Evolutionary conservation across 2,329 filamentous ascomycete genomes (phyloP).

Genomic region (Penicillium sp.): DNA sequence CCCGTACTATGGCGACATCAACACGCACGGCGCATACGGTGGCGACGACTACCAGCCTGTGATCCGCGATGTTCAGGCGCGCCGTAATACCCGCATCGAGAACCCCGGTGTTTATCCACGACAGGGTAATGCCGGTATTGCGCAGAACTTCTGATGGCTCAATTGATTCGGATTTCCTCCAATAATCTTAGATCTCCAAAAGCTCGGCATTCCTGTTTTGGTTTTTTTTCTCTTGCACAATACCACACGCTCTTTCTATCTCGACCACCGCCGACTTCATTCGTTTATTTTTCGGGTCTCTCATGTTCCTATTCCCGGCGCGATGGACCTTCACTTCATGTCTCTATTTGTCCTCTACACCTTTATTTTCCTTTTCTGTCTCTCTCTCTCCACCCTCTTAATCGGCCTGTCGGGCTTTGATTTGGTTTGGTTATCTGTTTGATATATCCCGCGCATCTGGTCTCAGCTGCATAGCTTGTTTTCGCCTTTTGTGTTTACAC

Average conservation of each 20-base stretch:
- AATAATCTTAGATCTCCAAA: constrained; percentile 11
- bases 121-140: constrained; percentile 86
- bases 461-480: constrained; percentile 19
- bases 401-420: constrained; percentile 9
- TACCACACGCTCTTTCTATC: constrained; percentile 11
- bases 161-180: constrained; percentile 26
- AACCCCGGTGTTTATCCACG: constrained; percentile 85
- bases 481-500: constrained; percentile 4
- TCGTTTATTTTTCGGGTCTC: constrained; percentile 19
- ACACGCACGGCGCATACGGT: constrained; percentile 54
- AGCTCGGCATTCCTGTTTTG: constrained; percentile 13
- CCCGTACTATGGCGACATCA: constrained; percentile 54
- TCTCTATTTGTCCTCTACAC: constrained; percentile 25
- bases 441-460: constrained; percentile 26
- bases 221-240: constrained; percentile 2
- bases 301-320: constrained; percentile 22
- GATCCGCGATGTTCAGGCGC: constrained; percentile 87
- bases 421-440: constrained; percentile 17
- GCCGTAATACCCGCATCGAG: constrained; percentile 93
- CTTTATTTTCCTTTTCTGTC: constrained; percentile 10
- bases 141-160: constrained; percentile 78
- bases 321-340: constrained; percentile 29
- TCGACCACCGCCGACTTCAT: constrained; percentile 22
- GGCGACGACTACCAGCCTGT: constrained; percentile 68
- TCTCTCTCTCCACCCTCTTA: constrained; percentile 1